Conservation (phyloP, 2,329 filamentous ascomycete genomes). For the Ceratocystis destructans region DNA sequence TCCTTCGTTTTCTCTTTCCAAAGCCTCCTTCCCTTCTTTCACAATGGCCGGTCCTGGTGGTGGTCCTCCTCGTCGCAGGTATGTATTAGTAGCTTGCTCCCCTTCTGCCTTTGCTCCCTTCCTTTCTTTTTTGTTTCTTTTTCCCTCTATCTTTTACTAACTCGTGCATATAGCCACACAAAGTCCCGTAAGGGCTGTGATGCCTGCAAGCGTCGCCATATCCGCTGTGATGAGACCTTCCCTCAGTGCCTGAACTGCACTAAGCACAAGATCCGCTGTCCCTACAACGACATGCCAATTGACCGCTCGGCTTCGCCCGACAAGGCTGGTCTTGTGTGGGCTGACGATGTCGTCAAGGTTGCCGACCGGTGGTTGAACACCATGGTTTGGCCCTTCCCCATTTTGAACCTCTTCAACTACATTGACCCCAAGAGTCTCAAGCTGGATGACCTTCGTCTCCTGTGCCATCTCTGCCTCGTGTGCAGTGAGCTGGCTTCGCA, state of each 20-base stretch:
- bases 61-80: conserved; percentile 69
- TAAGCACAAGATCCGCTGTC: conserved; percentile 96
- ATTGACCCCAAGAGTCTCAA: conserved; percentile 60
- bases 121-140: background rate
- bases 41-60: conserved; percentile 86
- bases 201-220: conserved; percentile 94
- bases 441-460: conserved; percentile 67
- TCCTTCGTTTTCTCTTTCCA: conserved; percentile 8
- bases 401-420: conserved; percentile 61
- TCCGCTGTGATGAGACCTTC: conserved; percentile 93
- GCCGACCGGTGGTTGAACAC: conserved; percentile 75
- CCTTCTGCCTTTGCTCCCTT: conserved; percentile 19
- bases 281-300: conserved; percentile 78
- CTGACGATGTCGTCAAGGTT: conserved; percentile 65
- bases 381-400: conserved; percentile 59
- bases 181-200: conserved; percentile 98
- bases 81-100: conserved; percentile 21
- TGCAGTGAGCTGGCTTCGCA: conserved; percentile 68
- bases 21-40: conserved; percentile 10
- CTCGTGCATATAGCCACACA: conserved; percentile 58
- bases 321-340: conserved; percentile 66
- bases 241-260: conserved; percentile 98
- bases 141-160: conserved; percentile 20
- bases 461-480: conserved; percentile 79
- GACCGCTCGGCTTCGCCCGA: conserved; percentile 47